Conservation (phyloP, 1,284 basidiomycete species). For the Fomitopsis palustris region DNA sequence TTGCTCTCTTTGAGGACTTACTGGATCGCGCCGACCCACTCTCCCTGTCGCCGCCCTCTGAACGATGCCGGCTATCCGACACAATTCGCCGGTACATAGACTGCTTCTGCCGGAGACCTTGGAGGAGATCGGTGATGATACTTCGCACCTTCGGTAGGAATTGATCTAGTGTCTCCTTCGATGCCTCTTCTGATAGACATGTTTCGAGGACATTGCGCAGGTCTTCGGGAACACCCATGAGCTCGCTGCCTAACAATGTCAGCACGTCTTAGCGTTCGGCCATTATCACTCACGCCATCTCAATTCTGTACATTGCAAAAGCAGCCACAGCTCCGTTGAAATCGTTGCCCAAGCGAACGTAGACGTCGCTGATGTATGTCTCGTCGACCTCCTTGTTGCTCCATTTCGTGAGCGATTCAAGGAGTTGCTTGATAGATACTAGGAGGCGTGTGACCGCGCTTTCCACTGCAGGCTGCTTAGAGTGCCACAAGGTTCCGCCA, state of each 20-base stretch:
- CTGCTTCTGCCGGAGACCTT: constrained; percentile 92
- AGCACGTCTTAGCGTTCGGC: neutral
- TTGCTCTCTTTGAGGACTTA: constrained; percentile 40
- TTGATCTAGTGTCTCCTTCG: constrained; percentile 78
- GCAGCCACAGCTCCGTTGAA: constrained; percentile 93
- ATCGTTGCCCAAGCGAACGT: constrained; percentile 95
- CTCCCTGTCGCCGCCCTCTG: constrained; percentile 42
- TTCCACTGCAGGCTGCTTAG: constrained; percentile 70
- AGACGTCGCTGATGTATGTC: constrained; percentile 90
- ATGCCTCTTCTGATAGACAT: constrained; percentile 89
- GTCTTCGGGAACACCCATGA: constrained; percentile 86
- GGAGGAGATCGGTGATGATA: constrained; percentile 91
- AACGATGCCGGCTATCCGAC: constrained; percentile 51
- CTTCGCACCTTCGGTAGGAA: constrained; percentile 90
- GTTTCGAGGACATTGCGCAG: constrained; percentile 87
- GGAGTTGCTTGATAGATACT: constrained; percentile 91
- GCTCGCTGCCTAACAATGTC: constrained; percentile 56
- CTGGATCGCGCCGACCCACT: constrained; percentile 40
- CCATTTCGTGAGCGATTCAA: constrained; percentile 92
- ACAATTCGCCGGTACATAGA: constrained; percentile 70
- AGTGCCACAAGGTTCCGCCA: constrained; percentile 8
- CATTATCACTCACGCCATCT: constrained; percentile 74
- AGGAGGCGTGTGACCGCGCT: constrained; percentile 91
- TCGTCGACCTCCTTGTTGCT: constrained; percentile 77
- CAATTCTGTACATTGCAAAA: constrained; percentile 83